Evolutionary conservation across 108 stramenopile species (phyloP).

Genomic region (Cylindrotheca closterium): DNA sequence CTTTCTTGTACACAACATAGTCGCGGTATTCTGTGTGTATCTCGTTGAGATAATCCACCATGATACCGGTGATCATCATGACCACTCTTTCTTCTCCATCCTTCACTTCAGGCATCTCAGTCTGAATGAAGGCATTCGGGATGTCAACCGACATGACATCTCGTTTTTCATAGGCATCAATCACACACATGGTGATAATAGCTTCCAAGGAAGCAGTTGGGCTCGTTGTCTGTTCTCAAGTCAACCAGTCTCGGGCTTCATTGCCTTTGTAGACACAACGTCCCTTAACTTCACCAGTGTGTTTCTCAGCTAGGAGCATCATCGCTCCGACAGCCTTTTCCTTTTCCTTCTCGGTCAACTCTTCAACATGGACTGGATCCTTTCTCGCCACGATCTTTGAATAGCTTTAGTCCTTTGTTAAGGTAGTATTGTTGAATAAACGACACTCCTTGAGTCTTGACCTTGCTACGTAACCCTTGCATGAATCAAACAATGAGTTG

Average conservation of each 20-base stretch:
- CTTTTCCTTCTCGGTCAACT: slow-evolving; percentile 18
- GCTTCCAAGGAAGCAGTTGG: slow-evolving; percentile 11
- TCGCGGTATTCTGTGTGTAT: slow-evolving; percentile 18
- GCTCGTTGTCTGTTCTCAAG: too few species aligned
- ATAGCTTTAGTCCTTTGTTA: too few species aligned
- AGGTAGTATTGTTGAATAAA: too few species aligned
- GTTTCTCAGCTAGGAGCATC: slow-evolving; percentile 42
- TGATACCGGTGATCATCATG: slow-evolving; percentile 12
- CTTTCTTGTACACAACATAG: slow-evolving; percentile 23
- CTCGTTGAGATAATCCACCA: slow-evolving; percentile 29
- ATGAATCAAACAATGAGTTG: background rate
- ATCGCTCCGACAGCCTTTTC: slow-evolving; percentile 15
- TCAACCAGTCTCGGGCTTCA: too few species aligned
- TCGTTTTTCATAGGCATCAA: slow-evolving; percentile 45
- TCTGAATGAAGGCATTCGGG: slow-evolving; percentile 48
- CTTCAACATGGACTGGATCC: slow-evolving; percentile 14
- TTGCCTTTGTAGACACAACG: slow-evolving; percentile 31
- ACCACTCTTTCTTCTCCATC: slow-evolving; percentile 25
- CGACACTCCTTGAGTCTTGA: too few species aligned
- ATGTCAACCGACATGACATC: slow-evolving; percentile 38
- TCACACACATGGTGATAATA: slow-evolving; percentile 35
- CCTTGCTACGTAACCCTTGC: background rate
- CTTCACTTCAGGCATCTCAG: too few species aligned
- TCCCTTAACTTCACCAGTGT: slow-evolving; percentile 31
- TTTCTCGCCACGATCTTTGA: slow-evolving; percentile 12